These are phyloP conservation scores for Myxozyma geophila DNA, from an alignment of 805 yeast species.

Conservation along the genomic window DNA sequence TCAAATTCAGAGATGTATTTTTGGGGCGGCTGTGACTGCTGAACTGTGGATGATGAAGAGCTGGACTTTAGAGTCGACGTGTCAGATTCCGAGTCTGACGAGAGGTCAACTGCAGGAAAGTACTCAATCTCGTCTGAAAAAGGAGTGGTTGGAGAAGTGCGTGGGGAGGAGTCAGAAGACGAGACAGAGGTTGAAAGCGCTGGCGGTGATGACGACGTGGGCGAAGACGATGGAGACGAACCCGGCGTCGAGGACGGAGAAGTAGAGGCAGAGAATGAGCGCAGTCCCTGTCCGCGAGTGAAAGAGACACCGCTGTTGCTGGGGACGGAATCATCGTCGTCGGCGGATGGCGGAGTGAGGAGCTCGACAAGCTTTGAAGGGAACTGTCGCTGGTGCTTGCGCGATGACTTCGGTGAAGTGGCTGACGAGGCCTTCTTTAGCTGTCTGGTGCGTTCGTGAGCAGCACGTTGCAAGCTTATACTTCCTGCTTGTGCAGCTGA, in stretches of 20 bases:
- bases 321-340: slow-evolving; percentile 14
- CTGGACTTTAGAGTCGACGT: slow-evolving; percentile 14
- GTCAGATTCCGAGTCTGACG: slow-evolving; percentile 18
- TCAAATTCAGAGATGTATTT: slow-evolving; percentile 9
- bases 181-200: slow-evolving; percentile 24
- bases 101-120: slow-evolving; percentile 24
- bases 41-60: slow-evolving; percentile 18
- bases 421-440: not conserved
- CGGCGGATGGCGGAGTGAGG: slow-evolving; percentile 33
- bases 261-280: not conserved
- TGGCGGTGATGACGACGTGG: slow-evolving; percentile 24
- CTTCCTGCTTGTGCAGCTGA: not conserved
- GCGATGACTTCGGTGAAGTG: slow-evolving; percentile 10
- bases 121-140: slow-evolving; percentile 19
- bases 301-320: not conserved
- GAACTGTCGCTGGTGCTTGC: slow-evolving; percentile 12
- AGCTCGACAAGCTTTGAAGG: slow-evolving; percentile 29
- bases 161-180: slow-evolving; percentile 27
- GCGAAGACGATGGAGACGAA: slow-evolving; percentile 10
- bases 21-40: slow-evolving; percentile 1
- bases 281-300: not conserved
- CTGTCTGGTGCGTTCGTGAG: slow-evolving; percentile 1
- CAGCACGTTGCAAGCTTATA: not conserved
- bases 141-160: slow-evolving; percentile 25
- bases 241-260: not conserved